Conservation (phyloP, 2,329 filamentous ascomycete genomes). For the Talaromyces albobiverticillius region DNA sequence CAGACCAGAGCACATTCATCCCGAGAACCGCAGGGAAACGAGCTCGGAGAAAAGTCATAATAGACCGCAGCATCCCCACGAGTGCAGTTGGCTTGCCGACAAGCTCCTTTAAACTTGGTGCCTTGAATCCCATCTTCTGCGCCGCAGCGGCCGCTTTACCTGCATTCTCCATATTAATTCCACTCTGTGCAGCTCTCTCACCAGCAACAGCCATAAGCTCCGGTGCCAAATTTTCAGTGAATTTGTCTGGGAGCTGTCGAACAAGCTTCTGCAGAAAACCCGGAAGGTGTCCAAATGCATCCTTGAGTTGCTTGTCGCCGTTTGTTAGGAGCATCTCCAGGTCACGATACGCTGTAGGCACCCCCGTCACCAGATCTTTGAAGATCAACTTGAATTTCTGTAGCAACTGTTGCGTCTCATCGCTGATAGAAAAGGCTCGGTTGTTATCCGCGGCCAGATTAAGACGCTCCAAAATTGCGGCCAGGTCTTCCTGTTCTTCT, state of each 20-base stretch:
- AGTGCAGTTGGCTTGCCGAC: conserved; percentile 85
- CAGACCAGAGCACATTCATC: conserved; percentile 85
- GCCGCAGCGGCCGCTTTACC: conserved; percentile 50
- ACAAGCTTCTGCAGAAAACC: conserved; percentile 81
- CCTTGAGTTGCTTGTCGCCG: conserved; percentile 62
- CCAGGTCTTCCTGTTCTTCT: conserved; percentile 69
- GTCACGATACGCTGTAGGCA: conserved; percentile 88
- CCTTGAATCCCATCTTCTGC: conserved; percentile 63
- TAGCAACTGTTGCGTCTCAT: conserved; percentile 77
- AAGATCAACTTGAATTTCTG: conserved; percentile 84
- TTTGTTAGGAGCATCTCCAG: conserved; percentile 67
- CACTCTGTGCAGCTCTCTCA: conserved; percentile 61
- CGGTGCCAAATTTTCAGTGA: conserved; percentile 72
- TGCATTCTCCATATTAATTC: conserved; percentile 55
- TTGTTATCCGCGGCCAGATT: conserved; percentile 83
- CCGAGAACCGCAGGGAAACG: conserved; percentile 89
- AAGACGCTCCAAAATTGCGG: conserved; percentile 74
- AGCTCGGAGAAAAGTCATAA: conserved; percentile 81
- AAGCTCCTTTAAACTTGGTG: conserved; percentile 72
- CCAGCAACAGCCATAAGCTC: conserved; percentile 72
- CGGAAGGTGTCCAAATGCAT: conserved; percentile 67
- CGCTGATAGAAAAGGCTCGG: conserved; percentile 77
- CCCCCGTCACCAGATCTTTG: conserved; percentile 87
- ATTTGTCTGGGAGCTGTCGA: conserved; percentile 75
- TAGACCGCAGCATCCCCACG: conserved; percentile 80